Percentiles rank a stretch among this genome's conserved stretches.
Evolutionary conservation across 208 protist genomes (phyloP).

Genomic region (Leptomonas pyrrhocoris): DNA sequence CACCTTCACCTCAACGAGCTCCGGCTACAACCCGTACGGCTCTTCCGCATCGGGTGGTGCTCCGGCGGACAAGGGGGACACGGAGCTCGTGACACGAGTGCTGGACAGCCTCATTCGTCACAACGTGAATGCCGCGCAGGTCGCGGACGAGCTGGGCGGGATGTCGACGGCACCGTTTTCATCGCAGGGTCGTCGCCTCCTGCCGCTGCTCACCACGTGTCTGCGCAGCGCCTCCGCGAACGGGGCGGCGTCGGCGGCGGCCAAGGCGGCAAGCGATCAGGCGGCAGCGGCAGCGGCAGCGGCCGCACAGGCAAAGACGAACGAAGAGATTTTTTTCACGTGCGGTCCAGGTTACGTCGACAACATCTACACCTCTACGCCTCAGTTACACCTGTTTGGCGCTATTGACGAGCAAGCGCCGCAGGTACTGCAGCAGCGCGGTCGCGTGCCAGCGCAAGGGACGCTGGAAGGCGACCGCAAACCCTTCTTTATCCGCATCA

Average conservation of each 20-base stretch:
- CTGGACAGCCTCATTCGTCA: slow-evolving; percentile 72
- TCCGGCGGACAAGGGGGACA: slow-evolving; percentile 36
- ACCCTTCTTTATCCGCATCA: slow-evolving; percentile 64
- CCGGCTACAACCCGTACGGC: slow-evolving; percentile 15
- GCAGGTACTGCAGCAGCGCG: slow-evolving; percentile 59
- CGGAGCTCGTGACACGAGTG: slow-evolving; percentile 54
- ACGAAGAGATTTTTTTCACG: slow-evolving; percentile 65
- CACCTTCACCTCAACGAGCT: background rate
- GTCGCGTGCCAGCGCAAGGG: slow-evolving; percentile 51
- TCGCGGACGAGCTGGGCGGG: slow-evolving; percentile 47
- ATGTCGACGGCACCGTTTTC: slow-evolving; percentile 36
- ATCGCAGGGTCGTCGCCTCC: slow-evolving; percentile 44
- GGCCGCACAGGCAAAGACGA: background rate
- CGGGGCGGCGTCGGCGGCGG: slow-evolving; percentile 26
- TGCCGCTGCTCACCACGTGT: slow-evolving; percentile 60
- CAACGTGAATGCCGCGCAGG: slow-evolving; percentile 40
- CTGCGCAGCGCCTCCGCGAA: slow-evolving; percentile 37
- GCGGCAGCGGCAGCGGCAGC: slow-evolving; percentile 10
- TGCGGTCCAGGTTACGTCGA: slow-evolving; percentile 57
- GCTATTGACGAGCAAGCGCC: slow-evolving; percentile 58
- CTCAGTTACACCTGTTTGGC: slow-evolving; percentile 57
- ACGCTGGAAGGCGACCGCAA: slow-evolving; percentile 26
- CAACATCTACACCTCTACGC: slow-evolving; percentile 66
- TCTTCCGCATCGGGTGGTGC: background rate
- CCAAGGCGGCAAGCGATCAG: slow-evolving; percentile 4